Conservation (phyloP, 2,329 filamentous ascomycete genomes). For the Madurella fahalii region DNA sequence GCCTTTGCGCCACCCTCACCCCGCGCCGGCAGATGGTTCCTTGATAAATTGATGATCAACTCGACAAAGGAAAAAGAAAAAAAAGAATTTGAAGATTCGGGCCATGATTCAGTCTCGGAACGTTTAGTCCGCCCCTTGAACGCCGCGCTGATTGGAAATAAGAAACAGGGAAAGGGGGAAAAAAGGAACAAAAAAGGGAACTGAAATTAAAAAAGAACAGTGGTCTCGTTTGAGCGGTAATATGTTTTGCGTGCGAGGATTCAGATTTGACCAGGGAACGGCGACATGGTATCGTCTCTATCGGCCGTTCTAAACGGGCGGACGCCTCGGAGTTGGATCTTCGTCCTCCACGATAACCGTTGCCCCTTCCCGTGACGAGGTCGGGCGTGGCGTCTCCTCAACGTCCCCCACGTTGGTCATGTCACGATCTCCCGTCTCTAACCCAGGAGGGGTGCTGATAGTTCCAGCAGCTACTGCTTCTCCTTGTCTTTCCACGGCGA, state of each 20-base stretch:
- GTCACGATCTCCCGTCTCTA: slow-evolving; percentile 2
- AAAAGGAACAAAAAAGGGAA: slow-evolving; percentile 1
- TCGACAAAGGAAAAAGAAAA: slow-evolving; percentile 4
- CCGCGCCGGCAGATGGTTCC: slow-evolving; percentile 1
- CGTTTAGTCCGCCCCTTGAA: slow-evolving; percentile 8
- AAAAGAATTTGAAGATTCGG: background rate
- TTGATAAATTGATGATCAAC: background rate
- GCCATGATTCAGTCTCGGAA: slow-evolving; percentile 16
- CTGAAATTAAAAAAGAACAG: background rate
- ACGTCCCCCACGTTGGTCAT: slow-evolving; percentile 13
- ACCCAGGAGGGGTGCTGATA: slow-evolving; percentile 28
- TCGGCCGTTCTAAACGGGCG: slow-evolving; percentile 16
- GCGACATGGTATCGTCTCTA: slow-evolving; percentile 17
- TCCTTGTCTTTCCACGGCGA: background rate
- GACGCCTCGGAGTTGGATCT: slow-evolving; percentile 26
- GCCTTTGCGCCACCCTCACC: slow-evolving; percentile 1
- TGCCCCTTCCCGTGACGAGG: background rate
- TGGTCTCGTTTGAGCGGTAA: background rate
- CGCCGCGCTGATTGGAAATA: slow-evolving; percentile 16
- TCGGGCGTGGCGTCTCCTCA: slow-evolving; percentile 27
- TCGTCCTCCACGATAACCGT: slow-evolving; percentile 17
- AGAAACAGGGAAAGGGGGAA: background rate
- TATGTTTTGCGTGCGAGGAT: background rate
- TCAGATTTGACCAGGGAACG: slow-evolving; percentile 21
- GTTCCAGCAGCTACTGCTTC: slow-evolving; percentile 13